Evolutionary conservation across 1,284 basidiomycete genomes (phyloP).

Genomic region (Cryptococcus wingfieldii): DNA sequence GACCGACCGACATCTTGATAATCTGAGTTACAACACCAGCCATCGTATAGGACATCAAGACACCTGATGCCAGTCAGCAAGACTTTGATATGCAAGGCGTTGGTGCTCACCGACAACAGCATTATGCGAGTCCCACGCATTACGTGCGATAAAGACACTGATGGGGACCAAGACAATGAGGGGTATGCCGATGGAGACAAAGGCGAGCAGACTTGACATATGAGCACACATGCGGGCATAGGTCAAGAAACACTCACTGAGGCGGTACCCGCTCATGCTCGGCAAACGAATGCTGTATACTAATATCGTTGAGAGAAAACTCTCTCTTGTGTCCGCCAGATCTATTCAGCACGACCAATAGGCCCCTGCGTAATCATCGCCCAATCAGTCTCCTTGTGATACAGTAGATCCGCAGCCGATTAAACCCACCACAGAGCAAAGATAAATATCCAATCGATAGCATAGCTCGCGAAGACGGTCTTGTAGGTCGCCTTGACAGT

Average conservation of each 20-base stretch:
- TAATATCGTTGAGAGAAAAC: slow-evolving; percentile 76
- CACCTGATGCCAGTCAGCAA: slow-evolving; percentile 52
- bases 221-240: slow-evolving; percentile 25
- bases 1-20: slow-evolving; percentile 71
- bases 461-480: slow-evolving; percentile 32
- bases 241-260: slow-evolving; percentile 33
- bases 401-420: neutral
- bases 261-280: slow-evolving; percentile 80
- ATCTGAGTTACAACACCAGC: slow-evolving; percentile 80
- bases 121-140: slow-evolving; percentile 85
- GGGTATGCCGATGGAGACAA: slow-evolving; percentile 67
- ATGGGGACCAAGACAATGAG: slow-evolving; percentile 63
- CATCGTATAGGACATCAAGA: slow-evolving; percentile 64
- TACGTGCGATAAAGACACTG: slow-evolving; percentile 66
- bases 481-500: slow-evolving; percentile 20
- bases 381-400: neutral
- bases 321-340: slow-evolving; percentile 75
- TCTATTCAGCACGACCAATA: slow-evolving; percentile 65
- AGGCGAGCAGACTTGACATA: slow-evolving; percentile 54
- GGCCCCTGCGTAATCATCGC: slow-evolving; percentile 50
- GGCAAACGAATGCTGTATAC: slow-evolving; percentile 66
- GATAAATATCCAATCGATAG: slow-evolving; percentile 60
- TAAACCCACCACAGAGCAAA: slow-evolving; percentile 62
- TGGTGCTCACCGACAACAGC: slow-evolving; percentile 59
- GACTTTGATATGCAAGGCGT: neutral